Base-by-base conservation (phyloP, 139 green algal species). In the Picochlorum sp. region DNA sequence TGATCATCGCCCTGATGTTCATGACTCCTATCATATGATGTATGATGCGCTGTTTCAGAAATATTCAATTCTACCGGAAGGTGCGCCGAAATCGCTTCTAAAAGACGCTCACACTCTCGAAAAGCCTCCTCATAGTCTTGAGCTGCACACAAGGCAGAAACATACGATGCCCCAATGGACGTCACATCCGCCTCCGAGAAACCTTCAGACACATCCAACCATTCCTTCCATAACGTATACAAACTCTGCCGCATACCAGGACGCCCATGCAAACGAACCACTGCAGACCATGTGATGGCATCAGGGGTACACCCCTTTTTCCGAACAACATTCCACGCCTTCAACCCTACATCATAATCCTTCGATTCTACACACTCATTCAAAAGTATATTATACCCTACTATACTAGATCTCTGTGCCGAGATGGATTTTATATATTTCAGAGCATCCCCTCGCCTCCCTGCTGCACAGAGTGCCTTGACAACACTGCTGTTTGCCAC, bases 401-500 rank as follows among this genome's bases (percentile, higher is more conserved):
- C 23, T 18, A 52, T 51, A 52, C 13, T 59, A 18, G 23, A 28
- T 38, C 58, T 13, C 6, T 28, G 20, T 57, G 58, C 58, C 4
- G 58, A 31, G 4, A 65, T 59, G 8, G 21, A 28, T 1, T 65
- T 65, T 10, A 65, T 23, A 14, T 65, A 31, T 26, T 59, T 49
- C 15, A 65, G 10, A 31, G 58, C 58, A 51, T 49, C 58, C 57
- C 13, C 13, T 51, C 58, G n/a, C 11, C 21, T 28, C 13, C 23
- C 20, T 59, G 23, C 58, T 57, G 58, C n/a, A 31, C 58, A 65
- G 15, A 65, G 23, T 23, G 58, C 58, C 23, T 65, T 65, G 20
- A 65, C n/a, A 28, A 65, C 41, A 52, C 58, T 65, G 58, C 58
- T 31, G 7, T 65, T 28, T 7, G 58, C 58, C 21, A 65, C 58